Conservation (phyloP, 2,329 filamentous ascomycete species). For the Xylaria sp. region DNA sequence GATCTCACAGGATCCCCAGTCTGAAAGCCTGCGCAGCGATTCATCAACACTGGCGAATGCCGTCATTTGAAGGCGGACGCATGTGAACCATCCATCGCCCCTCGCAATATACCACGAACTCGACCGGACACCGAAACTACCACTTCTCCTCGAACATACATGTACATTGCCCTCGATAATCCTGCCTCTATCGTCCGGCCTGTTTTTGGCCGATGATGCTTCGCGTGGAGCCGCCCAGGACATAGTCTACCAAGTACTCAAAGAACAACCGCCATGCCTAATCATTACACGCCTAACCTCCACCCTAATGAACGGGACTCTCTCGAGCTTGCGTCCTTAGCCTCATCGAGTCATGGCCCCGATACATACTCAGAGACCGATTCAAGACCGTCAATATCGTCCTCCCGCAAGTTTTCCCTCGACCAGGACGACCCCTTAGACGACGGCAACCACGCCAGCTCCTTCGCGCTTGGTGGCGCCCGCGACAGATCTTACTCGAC, state of each 20-base stretch:
- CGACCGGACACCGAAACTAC: conserved; percentile 5
- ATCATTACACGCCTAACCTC: conserved; percentile 51
- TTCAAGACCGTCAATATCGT: conserved; percentile 85
- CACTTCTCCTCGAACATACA: not conserved
- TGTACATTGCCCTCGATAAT: not conserved
- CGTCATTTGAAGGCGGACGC: conserved; percentile 8
- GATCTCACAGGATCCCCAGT: not conserved
- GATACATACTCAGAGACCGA: conserved; percentile 68
- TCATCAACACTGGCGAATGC: conserved; percentile 19
- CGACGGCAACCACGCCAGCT: conserved; percentile 59
- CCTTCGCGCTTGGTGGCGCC: conserved; percentile 46
- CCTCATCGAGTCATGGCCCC: conserved; percentile 75
- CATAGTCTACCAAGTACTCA: conserved; percentile 17
- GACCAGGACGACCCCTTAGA: conserved; percentile 84
- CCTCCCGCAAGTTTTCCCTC: conserved; percentile 89
- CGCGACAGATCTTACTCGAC: conserved; percentile 80
- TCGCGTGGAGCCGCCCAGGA: not conserved
- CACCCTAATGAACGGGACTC: conserved; percentile 76
- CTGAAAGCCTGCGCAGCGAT: conserved; percentile 1
- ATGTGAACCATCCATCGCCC: conserved; percentile 1
- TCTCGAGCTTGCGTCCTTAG: conserved; percentile 92
- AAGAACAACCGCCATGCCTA: conserved; percentile 43
- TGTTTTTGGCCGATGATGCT: conserved; percentile 15
- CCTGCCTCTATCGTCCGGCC: not conserved
- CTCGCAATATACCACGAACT: not conserved